Evolutionary conservation across 2,329 filamentous ascomycete species (phyloP).

Genomic region (Fusarium coicis): DNA sequence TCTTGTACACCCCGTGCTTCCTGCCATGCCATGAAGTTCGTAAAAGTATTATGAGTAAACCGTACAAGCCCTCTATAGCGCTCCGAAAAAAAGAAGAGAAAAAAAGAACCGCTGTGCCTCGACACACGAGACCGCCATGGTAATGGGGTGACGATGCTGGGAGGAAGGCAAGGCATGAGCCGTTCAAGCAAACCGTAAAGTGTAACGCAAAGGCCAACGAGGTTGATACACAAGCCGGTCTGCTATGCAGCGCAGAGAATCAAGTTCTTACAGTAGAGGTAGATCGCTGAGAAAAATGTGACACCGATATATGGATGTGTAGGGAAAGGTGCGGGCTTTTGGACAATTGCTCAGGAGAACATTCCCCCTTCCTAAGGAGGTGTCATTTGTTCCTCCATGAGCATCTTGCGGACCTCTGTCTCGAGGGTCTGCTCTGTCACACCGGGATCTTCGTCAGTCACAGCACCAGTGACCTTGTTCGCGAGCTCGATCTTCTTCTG

Average conservation of each 20-base stretch:
- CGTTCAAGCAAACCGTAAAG: not conserved
- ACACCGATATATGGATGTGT: not conserved
- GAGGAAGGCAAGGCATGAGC: not conserved
- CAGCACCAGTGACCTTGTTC: constrained; percentile 61
- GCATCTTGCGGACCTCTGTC: constrained; percentile 57
- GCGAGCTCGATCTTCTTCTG: constrained; percentile 94
- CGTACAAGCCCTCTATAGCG: constrained; percentile 9
- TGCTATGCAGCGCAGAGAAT: constrained; percentile 28
- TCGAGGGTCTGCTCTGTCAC: constrained; percentile 53
- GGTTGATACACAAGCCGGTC: constrained; percentile 23
- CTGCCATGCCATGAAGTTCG: constrained; percentile 24
- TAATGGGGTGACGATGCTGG: not conserved
- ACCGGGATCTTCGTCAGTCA: constrained; percentile 45
- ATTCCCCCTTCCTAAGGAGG: constrained; percentile 48
- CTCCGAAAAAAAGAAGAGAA: not conserved
- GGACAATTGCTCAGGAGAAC: constrained; percentile 8
- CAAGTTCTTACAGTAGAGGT: constrained; percentile 4
- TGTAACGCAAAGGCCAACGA: constrained; percentile 16
- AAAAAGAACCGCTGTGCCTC: not conserved
- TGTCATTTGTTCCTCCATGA: constrained; percentile 53
- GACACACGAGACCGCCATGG: constrained; percentile 5
- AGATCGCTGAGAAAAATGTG: constrained; percentile 2
- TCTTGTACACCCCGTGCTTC: constrained; percentile 5
- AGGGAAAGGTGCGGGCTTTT: not conserved
- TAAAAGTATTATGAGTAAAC: constrained; percentile 10